Base-by-base conservation (phyloP, 2,329 filamentous ascomycete genomes). In the Monilinia aucupariae region DNA sequence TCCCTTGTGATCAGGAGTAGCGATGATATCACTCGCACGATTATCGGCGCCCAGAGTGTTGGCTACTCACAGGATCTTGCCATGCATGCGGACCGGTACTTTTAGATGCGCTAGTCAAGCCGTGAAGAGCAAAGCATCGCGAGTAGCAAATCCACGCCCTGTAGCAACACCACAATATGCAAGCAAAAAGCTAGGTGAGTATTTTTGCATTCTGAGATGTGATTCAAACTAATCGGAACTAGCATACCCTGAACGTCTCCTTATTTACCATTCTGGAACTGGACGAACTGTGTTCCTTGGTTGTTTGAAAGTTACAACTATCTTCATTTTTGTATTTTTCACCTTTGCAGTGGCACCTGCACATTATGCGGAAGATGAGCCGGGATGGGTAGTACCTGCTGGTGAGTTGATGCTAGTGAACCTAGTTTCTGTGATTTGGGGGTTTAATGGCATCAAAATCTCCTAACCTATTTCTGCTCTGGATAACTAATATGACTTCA, bases 261-360 rank as follows among this genome's bases (percentile, higher is more conserved):
- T 91, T 68, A 82, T 96, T 66, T 96, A 90, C 75, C 88, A 92
- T 76, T 86, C 86, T 60, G 89, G 90, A 59, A 87, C 84, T 0
- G 81, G 81, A 10, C 81, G 84, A 64, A 87, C 83, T 37, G 83
- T 85, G 8, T 87, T 89, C 68, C 76, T 93, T 52, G 89, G 87
- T 55, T 83, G 85, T 71, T 74, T 90, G 66, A 91, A 91, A 70
- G 76, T 93, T 62, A 85, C 85, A 0, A 87, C 87, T 3, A 80
- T 94, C 48, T 84, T 91, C 65, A 75, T 89, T 47, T 87, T 88
- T 62, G 81, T 80, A 27, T 84, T 88, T 68, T 90, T 90, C 70
- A 81, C 80, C 67, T 75, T 87, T 59, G 76, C 91, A 32, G 80
- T 87, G 56, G 84, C 83, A 0, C 89, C 72, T 45, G 64, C 67